A percentile compares a stretch with the other conserved stretches of the same genome.
Conservation (phyloP, 1,284 basidiomycete species). For the Mrakiaceae sp. region DNA sequence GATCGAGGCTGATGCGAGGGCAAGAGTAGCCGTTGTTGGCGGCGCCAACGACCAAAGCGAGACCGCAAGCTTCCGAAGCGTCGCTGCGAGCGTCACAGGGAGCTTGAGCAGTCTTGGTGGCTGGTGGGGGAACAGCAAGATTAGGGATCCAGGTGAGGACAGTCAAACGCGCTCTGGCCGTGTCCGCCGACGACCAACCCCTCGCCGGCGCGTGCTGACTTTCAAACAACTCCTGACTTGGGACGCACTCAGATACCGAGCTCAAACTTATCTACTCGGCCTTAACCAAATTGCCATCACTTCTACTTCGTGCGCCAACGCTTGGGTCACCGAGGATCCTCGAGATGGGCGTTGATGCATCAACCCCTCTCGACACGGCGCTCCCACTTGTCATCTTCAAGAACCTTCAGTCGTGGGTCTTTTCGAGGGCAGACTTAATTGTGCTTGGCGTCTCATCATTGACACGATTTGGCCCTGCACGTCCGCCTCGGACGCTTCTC, state of each 20-base stretch:
- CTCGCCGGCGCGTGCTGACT: too few species aligned
- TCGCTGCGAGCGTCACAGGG: conserved; percentile 3
- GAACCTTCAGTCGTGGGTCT: conserved; percentile 14
- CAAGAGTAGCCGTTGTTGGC: neutral
- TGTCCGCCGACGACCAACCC: too few species aligned
- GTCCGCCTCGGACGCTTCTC: neutral
- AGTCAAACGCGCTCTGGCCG: neutral
- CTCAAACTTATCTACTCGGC: conserved; percentile 18
- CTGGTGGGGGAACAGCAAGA: conserved; percentile 12
- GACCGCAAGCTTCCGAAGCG: conserved; percentile 15
- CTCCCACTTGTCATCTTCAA: conserved; percentile 13
- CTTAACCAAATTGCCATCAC: conserved; percentile 15
- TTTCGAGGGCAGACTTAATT: too few species aligned
- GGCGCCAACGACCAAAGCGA: neutral
- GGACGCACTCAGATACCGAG: conserved; percentile 3
- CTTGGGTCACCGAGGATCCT: conserved; percentile 5
- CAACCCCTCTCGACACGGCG: conserved; percentile 11
- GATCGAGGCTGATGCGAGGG: conserved; percentile 13
- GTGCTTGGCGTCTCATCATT: neutral
- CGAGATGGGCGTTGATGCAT: conserved; percentile 10
- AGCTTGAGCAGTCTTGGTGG: conserved; percentile 12
- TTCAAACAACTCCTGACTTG: neutral
- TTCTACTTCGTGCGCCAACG: conserved; percentile 5
- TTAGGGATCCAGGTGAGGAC: conserved; percentile 12
- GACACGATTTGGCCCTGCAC: neutral